Evolutionary conservation across 805 yeast genomes (phyloP).

Genomic region (Kuraishia piskuri): DNA sequence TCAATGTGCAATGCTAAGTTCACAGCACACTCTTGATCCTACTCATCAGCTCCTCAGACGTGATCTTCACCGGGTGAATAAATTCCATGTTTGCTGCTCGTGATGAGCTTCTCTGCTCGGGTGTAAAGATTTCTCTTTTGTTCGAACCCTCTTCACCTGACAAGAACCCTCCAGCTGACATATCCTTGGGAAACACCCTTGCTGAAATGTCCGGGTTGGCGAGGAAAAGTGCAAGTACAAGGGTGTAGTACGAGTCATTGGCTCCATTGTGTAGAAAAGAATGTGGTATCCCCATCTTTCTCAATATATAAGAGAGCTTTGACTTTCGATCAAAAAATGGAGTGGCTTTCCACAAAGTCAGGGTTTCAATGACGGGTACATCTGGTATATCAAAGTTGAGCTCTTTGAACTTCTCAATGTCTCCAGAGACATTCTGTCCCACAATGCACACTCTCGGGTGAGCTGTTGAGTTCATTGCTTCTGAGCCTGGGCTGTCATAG

Average conservation of each 20-base stretch:
- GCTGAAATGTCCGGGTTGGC: neutral
- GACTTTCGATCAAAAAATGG: slow-evolving; percentile 6
- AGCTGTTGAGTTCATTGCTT: slow-evolving; percentile 8
- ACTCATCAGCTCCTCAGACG: neutral
- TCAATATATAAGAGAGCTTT: slow-evolving; percentile 16
- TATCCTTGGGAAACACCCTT: neutral
- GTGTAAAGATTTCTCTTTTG: neutral
- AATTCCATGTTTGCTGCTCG: neutral
- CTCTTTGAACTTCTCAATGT: slow-evolving; percentile 12
- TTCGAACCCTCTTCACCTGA: neutral
- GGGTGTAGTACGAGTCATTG: slow-evolving; percentile 22
- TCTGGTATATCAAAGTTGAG: slow-evolving; percentile 11
- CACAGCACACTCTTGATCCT: neutral
- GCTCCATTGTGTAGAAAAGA: slow-evolving; percentile 22
- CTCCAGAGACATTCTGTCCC: slow-evolving; percentile 21
- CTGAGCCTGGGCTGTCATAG: neutral
- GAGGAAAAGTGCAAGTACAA: slow-evolving; percentile 7
- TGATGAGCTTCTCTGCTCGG: neutral
- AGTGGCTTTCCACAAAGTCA: slow-evolving; percentile 15
- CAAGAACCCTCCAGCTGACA: neutral
- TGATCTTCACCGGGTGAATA: neutral
- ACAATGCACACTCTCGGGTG: slow-evolving; percentile 13
- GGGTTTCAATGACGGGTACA: slow-evolving; percentile 21
- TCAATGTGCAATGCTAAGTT: neutral
- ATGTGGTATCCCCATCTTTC: slow-evolving; percentile 18